Conservation (phyloP, 257 asterid genomes). For the Plectranthus barbatus region DNA sequence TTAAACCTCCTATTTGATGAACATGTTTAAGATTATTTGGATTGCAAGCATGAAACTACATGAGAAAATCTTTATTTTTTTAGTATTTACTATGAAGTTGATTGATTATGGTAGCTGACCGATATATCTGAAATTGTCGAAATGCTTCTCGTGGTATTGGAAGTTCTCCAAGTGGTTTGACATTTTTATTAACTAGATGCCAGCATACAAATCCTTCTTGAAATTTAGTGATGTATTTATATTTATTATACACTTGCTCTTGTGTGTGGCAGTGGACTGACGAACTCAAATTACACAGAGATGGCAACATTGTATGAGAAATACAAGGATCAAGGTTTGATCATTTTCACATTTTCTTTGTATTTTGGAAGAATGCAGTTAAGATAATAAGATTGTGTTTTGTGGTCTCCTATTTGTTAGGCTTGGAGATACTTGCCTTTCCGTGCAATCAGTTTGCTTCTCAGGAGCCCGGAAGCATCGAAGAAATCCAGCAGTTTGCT, state of each 20-base stretch:
- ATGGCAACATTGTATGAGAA: slow-evolving; percentile 53
- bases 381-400: not conserved
- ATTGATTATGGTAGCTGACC: not conserved
- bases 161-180: not conserved
- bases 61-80: not conserved
- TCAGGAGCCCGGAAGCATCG: slow-evolving; percentile 83
- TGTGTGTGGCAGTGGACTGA: slow-evolving; percentile 63
- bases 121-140: not conserved
- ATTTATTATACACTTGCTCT: not conserved
- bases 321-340: slow-evolving; percentile 79
- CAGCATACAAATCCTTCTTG: no score
- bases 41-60: no score
- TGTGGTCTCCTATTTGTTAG: slow-evolving; percentile 19
- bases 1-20: no score
- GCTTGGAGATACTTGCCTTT: slow-evolving; percentile 86
- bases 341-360: not conserved
- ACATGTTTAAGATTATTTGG: no score
- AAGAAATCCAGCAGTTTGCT: slow-evolving; percentile 71
- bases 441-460: slow-evolving; percentile 97
- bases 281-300: slow-evolving; percentile 76
- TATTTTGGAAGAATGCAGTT: not conserved
- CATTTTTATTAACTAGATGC: not conserved
- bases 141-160: not conserved
- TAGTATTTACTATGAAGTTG: not conserved
- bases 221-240: not conserved